These are phyloP conservation scores for Pichia manshurica DNA, from an alignment of 805 yeast genomes.

Conservation along the genomic window DNA sequence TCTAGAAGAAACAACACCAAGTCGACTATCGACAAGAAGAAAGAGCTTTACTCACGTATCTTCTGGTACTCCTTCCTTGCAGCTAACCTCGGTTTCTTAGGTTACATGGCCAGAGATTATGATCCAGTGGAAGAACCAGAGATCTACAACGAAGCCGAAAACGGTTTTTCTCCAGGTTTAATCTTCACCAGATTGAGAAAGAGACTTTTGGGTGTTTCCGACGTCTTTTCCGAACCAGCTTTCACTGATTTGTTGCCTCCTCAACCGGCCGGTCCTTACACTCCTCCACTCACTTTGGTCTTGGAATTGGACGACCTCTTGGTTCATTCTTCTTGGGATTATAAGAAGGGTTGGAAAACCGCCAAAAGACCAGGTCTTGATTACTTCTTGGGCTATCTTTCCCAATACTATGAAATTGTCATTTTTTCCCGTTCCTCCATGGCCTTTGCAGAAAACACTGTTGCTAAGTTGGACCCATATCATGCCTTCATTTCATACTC, in stretches of 20 bases:
- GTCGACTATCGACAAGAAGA: constrained; percentile 70
- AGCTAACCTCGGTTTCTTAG: constrained; percentile 46
- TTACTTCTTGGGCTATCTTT: constrained; percentile 88
- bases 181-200: constrained; percentile 65
- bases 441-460: constrained; percentile 79
- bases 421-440: constrained; percentile 79
- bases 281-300: constrained; percentile 88
- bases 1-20: constrained; percentile 50
- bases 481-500: constrained; percentile 85
- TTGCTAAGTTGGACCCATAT: constrained; percentile 87
- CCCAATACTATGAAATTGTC: constrained; percentile 94
- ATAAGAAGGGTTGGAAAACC: constrained; percentile 93
- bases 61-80: constrained; percentile 58
- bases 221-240: constrained; percentile 88
- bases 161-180: constrained; percentile 62
- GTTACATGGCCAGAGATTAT: constrained; percentile 79
- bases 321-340: constrained; percentile 88
- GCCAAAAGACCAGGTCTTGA: constrained; percentile 99
- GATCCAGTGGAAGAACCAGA: constrained; percentile 65
- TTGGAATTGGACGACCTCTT: constrained; percentile 84
- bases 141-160: constrained; percentile 38
- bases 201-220: constrained; percentile 69
- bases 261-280: constrained; percentile 82
- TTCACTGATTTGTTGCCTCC: constrained; percentile 92
- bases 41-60: constrained; percentile 75